Conservation (phyloP, 305 asterid species). For the Solanum hybrid region DNA sequence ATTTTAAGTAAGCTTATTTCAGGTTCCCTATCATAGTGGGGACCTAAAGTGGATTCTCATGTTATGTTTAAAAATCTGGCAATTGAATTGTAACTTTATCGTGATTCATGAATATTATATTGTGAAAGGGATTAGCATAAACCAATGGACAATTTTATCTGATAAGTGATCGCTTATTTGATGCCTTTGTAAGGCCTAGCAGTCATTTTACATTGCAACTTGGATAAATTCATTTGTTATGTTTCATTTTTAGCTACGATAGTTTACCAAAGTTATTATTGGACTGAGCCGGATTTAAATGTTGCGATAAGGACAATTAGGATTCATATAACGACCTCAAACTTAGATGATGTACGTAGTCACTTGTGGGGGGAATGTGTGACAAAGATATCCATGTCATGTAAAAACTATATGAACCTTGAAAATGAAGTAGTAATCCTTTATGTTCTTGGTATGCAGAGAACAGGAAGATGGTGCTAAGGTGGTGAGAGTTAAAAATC, state of each 20-base stretch:
- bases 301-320: background rate
- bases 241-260: background rate
- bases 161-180: background rate
- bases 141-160: background rate
- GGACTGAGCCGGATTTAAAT: background rate
- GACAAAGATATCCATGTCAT: background rate
- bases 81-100: background rate
- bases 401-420: background rate
- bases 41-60: background rate
- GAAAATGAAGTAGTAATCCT: conserved; percentile 1
- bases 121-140: background rate
- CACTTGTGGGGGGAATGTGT: background rate
- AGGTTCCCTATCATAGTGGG: background rate
- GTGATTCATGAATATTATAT: background rate
- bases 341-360: background rate
- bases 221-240: background rate
- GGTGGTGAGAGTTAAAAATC: conserved; percentile 62
- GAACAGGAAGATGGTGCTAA: conserved; percentile 71
- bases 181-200: background rate
- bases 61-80: background rate
- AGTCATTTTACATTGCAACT: background rate
- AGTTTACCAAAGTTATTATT: background rate
- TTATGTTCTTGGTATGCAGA: conserved; percentile 22
- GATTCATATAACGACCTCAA: background rate
- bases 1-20: background rate